Evolutionary conservation across 345 rosid species (phyloP).

Genomic region (Aquilaria malaccensis): DNA sequence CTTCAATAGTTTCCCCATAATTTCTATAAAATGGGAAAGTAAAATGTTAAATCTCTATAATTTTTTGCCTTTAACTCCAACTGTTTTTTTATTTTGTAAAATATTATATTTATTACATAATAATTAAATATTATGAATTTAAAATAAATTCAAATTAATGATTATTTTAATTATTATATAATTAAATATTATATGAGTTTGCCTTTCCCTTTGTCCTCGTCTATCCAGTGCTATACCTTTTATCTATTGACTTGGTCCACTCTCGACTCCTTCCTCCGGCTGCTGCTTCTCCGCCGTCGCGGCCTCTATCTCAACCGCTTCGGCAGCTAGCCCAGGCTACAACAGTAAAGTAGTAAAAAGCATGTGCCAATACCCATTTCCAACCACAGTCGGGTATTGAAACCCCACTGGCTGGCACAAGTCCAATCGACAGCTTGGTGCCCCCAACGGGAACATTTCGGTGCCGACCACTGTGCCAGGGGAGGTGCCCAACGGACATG

Average conservation of each 20-base stretch:
- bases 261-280: slow-evolving; percentile 16
- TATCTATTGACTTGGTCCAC: slow-evolving; percentile 7
- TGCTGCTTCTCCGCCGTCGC: slow-evolving; percentile 14
- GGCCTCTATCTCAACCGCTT: slow-evolving; percentile 8
- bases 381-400: slow-evolving; percentile 9
- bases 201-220: not conserved
- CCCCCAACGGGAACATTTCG: slow-evolving; percentile 13
- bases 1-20: too few species aligned
- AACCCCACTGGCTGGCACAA: slow-evolving; percentile 26
- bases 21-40: too few species aligned
- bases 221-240: not conserved
- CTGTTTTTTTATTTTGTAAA: too few species aligned
- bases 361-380: slow-evolving; percentile 37
- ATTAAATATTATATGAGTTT: too few species aligned
- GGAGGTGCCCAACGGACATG: slow-evolving; percentile 14
- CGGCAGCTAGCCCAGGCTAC: slow-evolving; percentile 20
- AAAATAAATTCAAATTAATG: too few species aligned
- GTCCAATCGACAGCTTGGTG: slow-evolving; percentile 36
- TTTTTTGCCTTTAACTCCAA: too few species aligned
- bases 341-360: slow-evolving; percentile 51
- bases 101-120: too few species aligned
- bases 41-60: too few species aligned
- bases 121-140: too few species aligned
- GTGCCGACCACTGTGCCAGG: not conserved
- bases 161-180: too few species aligned